Evolutionary conservation across 192 early-diverging fungal genomes (phyloP).

Genomic region (Backusella circina): DNA sequence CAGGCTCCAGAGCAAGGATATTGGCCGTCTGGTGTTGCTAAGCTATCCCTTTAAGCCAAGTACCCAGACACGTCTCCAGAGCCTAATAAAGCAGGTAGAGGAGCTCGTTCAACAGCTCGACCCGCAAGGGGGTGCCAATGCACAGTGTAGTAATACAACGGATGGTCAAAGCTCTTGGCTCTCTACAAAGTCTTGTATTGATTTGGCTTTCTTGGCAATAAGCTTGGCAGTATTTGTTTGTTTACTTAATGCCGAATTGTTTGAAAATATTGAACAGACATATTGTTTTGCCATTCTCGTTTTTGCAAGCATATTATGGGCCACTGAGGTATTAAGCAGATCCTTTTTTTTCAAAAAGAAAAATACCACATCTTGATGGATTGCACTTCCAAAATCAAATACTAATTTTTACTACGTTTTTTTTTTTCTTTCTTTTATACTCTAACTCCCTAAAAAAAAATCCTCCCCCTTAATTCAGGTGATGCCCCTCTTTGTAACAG

Average conservation of each 20-base stretch:
- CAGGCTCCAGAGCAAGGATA: constrained; percentile 65
- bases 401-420: neutral
- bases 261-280: constrained; percentile 71
- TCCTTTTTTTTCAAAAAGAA: neutral
- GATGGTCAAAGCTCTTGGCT: constrained; percentile 4
- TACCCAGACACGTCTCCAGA: constrained; percentile 45
- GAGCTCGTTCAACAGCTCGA: constrained; percentile 57
- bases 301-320: constrained; percentile 89
- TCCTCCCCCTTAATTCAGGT: constrained; percentile 40
- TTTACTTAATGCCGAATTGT: constrained; percentile 57
- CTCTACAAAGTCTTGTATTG: constrained; percentile 35
- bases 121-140: constrained; percentile 57
- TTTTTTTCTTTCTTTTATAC: neutral
- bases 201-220: constrained; percentile 48
- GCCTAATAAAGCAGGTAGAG: constrained; percentile 40
- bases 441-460: neutral
- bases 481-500: constrained; percentile 93
- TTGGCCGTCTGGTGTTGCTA: constrained; percentile 66
- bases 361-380: neutral
- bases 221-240: constrained; percentile 56
- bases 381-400: neutral
- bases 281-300: constrained; percentile 92
- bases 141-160: constrained; percentile 42
- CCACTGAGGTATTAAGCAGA: constrained; percentile 66
- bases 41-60: constrained; percentile 65